Base-by-base conservation (phyloP, 2,329 filamentous ascomycete species). In the Claviceps monticola region DNA sequence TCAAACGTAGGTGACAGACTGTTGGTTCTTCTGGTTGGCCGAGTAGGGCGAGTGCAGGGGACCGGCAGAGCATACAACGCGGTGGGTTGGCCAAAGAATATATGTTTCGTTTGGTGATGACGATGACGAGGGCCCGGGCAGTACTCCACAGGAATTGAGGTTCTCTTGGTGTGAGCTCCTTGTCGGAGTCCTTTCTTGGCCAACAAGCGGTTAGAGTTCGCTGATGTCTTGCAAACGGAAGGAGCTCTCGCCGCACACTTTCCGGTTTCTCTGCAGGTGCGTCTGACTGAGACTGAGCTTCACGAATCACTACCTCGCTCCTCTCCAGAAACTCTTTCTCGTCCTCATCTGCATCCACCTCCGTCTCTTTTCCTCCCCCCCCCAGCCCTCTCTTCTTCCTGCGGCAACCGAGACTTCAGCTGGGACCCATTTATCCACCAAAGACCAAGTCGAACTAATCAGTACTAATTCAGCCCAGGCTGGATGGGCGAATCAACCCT, bases 191-290 rank as follows among this genome's bases (percentile, higher is more conserved):
- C 29, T 50, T 17, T 23, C 38, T 38, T 45, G 41, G 48, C n/a
- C 41, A 37, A 29, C 19, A 41, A 13, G 48, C 42, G 49, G 43
- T 37, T 14, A 37, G 37, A 44, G 26, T 23, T 39, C 36, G 21
- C 11, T 4, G n/a, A 7, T 9, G 29, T 9, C 13, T 14, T 46
- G 19, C 7, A 29, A 39, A 17, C 29, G 50, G 50, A 47, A 51
- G 50, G 50, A 42, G 44, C 36, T 43, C 46, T 51, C 50, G 37
- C 38, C 44, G 34, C 46, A 26, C 44, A 23, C 50, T 51, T 26
- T 38, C 39, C 50, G 36, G 19, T 19, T 44, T 41, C n/a, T 41
- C 23, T n/a, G 17, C 37, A 21, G 23, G 9, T 36, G 26, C 34
- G 17, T 39, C 11, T 37, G 23, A 41, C 34, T 50, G 8, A 6